Base-by-base conservation (phyloP, 192 early-diverging fungal species). In the Rhizoclosmatium globosum region DNA sequence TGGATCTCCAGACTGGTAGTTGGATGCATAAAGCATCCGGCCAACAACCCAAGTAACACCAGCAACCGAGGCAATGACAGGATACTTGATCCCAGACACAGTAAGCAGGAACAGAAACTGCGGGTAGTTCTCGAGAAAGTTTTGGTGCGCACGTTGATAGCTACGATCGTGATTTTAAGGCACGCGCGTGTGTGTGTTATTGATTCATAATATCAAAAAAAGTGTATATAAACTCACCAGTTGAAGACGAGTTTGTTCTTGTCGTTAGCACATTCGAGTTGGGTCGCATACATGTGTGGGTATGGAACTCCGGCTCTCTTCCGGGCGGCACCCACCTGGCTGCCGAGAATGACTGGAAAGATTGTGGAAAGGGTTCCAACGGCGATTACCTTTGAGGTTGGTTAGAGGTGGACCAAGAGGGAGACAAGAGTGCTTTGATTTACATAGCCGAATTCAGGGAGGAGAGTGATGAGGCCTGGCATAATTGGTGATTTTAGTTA, bases 211-310 rank as follows among this genome's bases (percentile, higher is more conserved):
- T 46, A 21, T 13, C 43, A 46, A 6, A n/a, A 76, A 31, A 31
- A 31, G 31, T 31, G 31, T 13, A 17, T 19, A 42, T 46, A 80
- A 7, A 56, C 50, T 56, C 56, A 77, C 75, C 93, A 94, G 89
- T 94, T 94, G 86, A 93, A 94, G 42, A 90, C 60, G 74, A 86
- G 74, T 81, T 93, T 93, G 76, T 88, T 89, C 48, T 80, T 79
- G 79, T 92, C 89, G 79, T 88, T 83, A 58, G 90, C 85, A 45
- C 72, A 66, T 23, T 56, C 68, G 17, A 31, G 23, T 45, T 50
- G 31, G 21, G 38, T 59, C 0, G 74, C 76, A 53, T 62, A 78
- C 76, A 79, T 64, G 85, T 86, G 82, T 46, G 94, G 94, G 79
- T 92, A 92, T 43, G 89, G 86, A 21, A 94, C 90, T 2, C 76